Evolutionary conservation across 257 asterid species (phyloP), one percentile per base, ranked within the genome.

Genomic region (Thymus mandschuricus): DNA sequence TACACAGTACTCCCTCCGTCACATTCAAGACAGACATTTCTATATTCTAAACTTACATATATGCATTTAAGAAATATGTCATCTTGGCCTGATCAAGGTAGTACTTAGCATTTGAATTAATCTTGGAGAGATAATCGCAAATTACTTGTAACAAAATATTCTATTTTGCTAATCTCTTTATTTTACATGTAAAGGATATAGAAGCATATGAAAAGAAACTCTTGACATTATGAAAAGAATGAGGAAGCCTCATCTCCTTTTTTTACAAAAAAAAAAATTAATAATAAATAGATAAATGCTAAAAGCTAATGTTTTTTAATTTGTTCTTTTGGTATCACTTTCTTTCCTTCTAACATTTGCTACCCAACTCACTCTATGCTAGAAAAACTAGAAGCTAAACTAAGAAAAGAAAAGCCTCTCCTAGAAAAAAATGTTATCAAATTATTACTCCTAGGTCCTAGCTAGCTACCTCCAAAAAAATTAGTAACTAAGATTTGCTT

Each of bases 221-320:
- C 40, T 51, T 66, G 5, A 27, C 60, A 64, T 68, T 56, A 59
- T 51, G 51, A 67, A 21, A 69, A 57, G 0, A 51, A 35, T 27
- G 57, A 48, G 74, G 57, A 70, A 78, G 76, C 85, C 84, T 69
- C 84, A 81, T 78, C 81, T 83, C 72, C 80, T 72, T 81, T 70
- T 67, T 66, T 76, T 35, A 3, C 0, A 35, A 0, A 35, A 35
- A 68, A 78, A 21, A 21, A n/a, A n/a, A n/a, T n/a, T 21, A 21
- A 21, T 21, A 21, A 21, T 21, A 21, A 21, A 21, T 21, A 21
- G 21, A 21, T 21, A 21, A 86, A 64, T 72, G 81, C 86, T 90
- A 86, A 77, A 80, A 78, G 60, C 54, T 74, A 66, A 63, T 64
- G 13, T 48, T 59, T 52, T 81, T 73, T 82, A 70, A 73, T 60